These are phyloP conservation scores for Rhytidiadelphus loreus DNA, from an alignment of 225 moss, liverwort and hornwort genomes.

Conservation along the genomic window DNA sequence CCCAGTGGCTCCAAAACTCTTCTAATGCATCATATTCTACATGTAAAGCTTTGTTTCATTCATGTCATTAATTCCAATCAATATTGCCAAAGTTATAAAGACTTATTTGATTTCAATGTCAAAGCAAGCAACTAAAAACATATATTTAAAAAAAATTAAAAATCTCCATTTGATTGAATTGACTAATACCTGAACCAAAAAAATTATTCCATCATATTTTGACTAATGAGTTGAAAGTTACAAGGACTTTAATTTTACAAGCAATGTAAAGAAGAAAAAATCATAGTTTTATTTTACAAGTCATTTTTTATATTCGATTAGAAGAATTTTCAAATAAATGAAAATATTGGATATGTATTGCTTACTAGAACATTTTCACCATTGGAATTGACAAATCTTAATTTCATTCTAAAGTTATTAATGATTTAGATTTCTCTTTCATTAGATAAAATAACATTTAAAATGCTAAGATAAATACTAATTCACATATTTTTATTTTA, in stretches of 20 bases:
- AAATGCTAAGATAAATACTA: too few relatives aligned
- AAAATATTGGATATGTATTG: not conserved
- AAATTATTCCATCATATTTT: not conserved
- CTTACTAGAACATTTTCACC: not conserved
- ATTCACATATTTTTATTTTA: too few relatives aligned
- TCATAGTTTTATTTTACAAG: not conserved
- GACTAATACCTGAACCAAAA: not conserved
- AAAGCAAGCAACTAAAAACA: accelerated
- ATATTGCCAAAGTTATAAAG: not conserved
- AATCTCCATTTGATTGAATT: not conserved
- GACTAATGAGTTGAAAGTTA: not conserved
- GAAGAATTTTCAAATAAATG: not conserved
- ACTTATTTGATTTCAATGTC: not conserved
- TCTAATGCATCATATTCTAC: too few relatives aligned
- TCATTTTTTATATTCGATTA: not conserved
- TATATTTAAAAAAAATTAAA: not conserved
- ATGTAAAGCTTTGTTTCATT: too few relatives aligned
- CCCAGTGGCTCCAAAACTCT: too few relatives aligned
- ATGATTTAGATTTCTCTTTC: not conserved
- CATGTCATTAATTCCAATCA: not conserved
- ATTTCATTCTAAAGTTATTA: not conserved
- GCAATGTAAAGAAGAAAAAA: too few relatives aligned
- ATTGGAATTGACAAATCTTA: not conserved
- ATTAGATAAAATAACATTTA: too few relatives aligned
- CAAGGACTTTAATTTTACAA: not conserved